phyloP scores from a whole-genome alignment of 2,329 filamentous ascomycete genomes.

The Fusarium ambrosium region DNA sequence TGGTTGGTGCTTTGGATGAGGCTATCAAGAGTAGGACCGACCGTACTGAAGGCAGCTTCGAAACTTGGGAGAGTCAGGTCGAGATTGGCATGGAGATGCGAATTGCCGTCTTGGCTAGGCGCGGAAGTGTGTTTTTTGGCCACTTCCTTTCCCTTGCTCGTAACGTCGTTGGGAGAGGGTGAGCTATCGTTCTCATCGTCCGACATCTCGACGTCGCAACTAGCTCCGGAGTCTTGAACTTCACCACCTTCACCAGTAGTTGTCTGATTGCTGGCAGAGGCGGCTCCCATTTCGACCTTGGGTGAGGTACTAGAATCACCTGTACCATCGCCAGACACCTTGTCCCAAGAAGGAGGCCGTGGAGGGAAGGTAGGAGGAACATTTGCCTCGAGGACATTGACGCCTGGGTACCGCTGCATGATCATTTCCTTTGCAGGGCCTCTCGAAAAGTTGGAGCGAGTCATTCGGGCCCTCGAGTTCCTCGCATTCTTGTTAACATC shows the following conservation, averaged over 20 bases:
- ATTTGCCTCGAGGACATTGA: not conserved
- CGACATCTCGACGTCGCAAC: not conserved
- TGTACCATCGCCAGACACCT: fast-evolving
- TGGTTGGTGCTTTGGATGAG: no score
- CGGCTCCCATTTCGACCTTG: not conserved
- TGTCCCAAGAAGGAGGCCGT: not conserved
- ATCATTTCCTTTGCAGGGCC: not conserved
- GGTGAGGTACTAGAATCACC: not conserved
- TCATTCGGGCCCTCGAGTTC: no score
- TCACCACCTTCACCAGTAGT: not conserved
- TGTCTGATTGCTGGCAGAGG: not conserved
- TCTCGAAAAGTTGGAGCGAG: not conserved
- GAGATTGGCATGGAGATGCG: not conserved
- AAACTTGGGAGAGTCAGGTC: not conserved
- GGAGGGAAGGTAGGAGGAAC: not conserved
- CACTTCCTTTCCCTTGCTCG: not conserved
- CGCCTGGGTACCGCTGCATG: not conserved
- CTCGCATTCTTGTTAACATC: not conserved
- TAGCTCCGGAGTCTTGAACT: not conserved
- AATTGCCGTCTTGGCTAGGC: not conserved
- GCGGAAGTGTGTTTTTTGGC: not conserved
- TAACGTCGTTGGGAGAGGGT: not conserved
- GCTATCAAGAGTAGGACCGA: not conserved
- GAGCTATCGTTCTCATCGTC: not conserved
- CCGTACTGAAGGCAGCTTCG: not conserved